Evolutionary conservation across 768 basidiomycete species (phyloP), one percentile per base, ranked within the genome.

Genomic region (Lyophyllum semitale): DNA sequence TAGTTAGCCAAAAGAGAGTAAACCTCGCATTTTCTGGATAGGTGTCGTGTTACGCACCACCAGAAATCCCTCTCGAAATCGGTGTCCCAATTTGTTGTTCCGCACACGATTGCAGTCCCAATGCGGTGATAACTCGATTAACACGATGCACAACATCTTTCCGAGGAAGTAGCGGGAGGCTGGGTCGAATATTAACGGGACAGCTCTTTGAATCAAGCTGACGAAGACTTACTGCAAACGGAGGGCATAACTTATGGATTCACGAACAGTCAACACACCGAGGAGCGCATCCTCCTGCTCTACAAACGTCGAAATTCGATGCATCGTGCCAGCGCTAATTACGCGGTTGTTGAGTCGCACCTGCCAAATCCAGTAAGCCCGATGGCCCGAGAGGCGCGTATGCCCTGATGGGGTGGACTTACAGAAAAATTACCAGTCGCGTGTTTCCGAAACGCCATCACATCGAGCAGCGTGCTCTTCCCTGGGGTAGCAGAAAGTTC

Each of bases 231-330:
- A 79, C 79, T 79, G 75, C 8, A 85, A 71, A 4, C 77, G 70
- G 7, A 82, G 73, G 1, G 82, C 77, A 62, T 80, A 85, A 0
- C 70, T 58, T 27, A 87, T 72, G 0, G 81, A 82, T 65, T 87
- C 83, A 1, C 76, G 69, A 13, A 84, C 84, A 15, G 84, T 83
- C 27, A 85, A 66, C 13, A 82, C 81, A 4, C 84, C 84, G 8
- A 84, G 67, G 1, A 87, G 69, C 0, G 82, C 78, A 57, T 87
- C 84, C 56, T 82, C 79, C 58, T 87, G 84, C 64, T 85, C 84
- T 18, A 84, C 83, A 54, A 82, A 85, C 4, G 72, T 73, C 6
- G 66, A 84, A 47, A 73, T 76, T 47, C 60, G 67, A 54, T 73
- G 70, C 69, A 79, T 77, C 17, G 50, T 43, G n/a, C 51, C 54